Percentiles rank a stretch among this genome's conserved stretches.
phyloP scores from a whole-genome alignment of 805 yeast genomes.

The Priceomyces fermenticarens region DNA sequence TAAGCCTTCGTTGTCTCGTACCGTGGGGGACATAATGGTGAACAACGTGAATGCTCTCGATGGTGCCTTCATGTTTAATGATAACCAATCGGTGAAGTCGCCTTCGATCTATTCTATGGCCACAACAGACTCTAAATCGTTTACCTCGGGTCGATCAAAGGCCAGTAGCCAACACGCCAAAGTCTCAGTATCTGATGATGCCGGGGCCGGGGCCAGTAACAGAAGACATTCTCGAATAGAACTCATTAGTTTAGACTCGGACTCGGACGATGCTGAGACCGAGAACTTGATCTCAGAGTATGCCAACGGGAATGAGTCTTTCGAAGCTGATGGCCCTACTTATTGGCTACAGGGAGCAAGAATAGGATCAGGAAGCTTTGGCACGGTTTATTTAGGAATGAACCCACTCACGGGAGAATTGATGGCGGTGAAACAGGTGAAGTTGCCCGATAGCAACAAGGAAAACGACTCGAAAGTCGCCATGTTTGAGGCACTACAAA shows the following conservation, averaged over 20 bases:
- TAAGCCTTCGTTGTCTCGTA: conserved; percentile 28
- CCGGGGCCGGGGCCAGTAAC: conserved; percentile 10
- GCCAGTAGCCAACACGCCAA: conserved; percentile 12
- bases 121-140: conserved; percentile 16
- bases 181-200: conserved; percentile 24
- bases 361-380: conserved; percentile 94
- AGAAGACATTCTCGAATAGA: conserved; percentile 47
- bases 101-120: conserved; percentile 18
- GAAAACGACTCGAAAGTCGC: conserved; percentile 29
- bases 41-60: conserved; percentile 57
- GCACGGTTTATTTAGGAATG: conserved; percentile 89
- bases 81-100: conserved; percentile 26
- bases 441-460: conserved; percentile 47
- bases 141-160: conserved; percentile 9
- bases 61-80: conserved; percentile 31
- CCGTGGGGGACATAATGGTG: conserved; percentile 63
- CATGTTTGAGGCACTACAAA: conserved; percentile 78
- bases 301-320: conserved; percentile 8
- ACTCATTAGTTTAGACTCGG: conserved; percentile 40
- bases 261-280: conserved; percentile 34
- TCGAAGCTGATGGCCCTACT: conserved; percentile 42
- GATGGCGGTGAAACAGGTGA: conserved; percentile 96
- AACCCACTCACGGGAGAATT: conserved; percentile 89
- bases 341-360: conserved; percentile 92
- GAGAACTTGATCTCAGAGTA: conserved; percentile 29